Conservation (phyloP, 306 rosid species). For the Trifolium fragiferum region DNA sequence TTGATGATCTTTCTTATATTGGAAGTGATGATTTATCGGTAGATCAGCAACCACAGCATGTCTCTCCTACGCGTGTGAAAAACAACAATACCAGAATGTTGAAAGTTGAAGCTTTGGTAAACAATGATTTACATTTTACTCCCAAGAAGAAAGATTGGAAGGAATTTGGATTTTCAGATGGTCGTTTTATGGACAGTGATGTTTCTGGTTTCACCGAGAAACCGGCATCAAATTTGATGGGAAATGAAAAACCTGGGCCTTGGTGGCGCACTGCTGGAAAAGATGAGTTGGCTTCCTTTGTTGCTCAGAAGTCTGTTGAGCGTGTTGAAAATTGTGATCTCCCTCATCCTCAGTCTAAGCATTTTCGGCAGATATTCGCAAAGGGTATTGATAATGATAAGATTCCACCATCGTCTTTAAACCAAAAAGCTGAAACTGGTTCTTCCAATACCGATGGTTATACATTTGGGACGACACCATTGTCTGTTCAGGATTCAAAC, state of each 20-base stretch:
- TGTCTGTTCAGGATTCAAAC: slow-evolving; percentile 52
- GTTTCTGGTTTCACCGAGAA: slow-evolving; percentile 49
- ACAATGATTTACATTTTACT: slow-evolving; percentile 39
- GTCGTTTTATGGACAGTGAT: slow-evolving; percentile 59
- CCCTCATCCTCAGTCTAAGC: slow-evolving; percentile 67
- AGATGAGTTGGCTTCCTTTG: slow-evolving; percentile 83
- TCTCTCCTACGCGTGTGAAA: slow-evolving; percentile 47
- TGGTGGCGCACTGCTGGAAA: slow-evolving; percentile 86
- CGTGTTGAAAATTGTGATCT: slow-evolving; percentile 87
- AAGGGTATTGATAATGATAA: slow-evolving; percentile 50
- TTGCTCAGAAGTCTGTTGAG: slow-evolving; percentile 80
- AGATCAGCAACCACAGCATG: slow-evolving; percentile 44
- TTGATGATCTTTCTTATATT: slow-evolving; percentile 41
- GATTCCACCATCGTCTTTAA: slow-evolving; percentile 47
- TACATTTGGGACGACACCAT: slow-evolving; percentile 53
- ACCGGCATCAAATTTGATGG: slow-evolving; percentile 56
- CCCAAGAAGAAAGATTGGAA: slow-evolving; percentile 52
- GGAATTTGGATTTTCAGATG: slow-evolving; percentile 57
- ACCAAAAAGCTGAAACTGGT: slow-evolving; percentile 51
- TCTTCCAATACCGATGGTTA: slow-evolving; percentile 46
- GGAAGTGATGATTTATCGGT: slow-evolving; percentile 40
- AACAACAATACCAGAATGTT: slow-evolving; percentile 39
- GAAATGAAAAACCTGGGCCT: slow-evolving; percentile 59
- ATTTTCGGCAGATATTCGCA: slow-evolving; percentile 42
- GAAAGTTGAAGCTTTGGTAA: slow-evolving; percentile 41